phyloP scores from a whole-genome alignment of 805 yeast genomes.

The Limtongia smithiae region DNA sequence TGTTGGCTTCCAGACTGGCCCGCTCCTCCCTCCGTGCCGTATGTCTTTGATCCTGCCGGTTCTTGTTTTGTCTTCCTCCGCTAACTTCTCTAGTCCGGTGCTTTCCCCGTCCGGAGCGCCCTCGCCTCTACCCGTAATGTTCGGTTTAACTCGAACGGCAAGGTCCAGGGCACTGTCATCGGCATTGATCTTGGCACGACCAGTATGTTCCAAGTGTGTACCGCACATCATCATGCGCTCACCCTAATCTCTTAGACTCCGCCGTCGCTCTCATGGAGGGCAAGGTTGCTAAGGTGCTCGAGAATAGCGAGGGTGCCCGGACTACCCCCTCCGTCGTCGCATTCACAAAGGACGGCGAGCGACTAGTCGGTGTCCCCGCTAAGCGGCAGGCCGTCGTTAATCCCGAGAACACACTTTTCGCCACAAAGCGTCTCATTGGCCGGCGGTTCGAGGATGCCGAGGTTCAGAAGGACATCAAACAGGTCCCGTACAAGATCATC shows the following conservation, averaged over 20 bases:
- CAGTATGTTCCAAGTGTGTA: constrained; percentile 39
- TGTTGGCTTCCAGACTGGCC: too few species aligned
- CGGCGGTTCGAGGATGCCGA: constrained; percentile 85
- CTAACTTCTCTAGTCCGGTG: not conserved
- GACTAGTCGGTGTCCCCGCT: constrained; percentile 91
- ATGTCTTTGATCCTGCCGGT: not conserved
- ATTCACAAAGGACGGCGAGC: constrained; percentile 85
- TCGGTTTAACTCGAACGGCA: constrained; percentile 49
- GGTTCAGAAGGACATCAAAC: constrained; percentile 82
- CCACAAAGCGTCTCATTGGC: constrained; percentile 93
- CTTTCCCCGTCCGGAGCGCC: constrained; percentile 1
- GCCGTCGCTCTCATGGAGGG: constrained; percentile 82
- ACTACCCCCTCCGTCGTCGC: constrained; percentile 95
- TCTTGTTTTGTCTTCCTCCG: not conserved
- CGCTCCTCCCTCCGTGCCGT: too few species aligned
- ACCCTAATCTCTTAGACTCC: constrained; percentile 44
- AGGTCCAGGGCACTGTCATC: constrained; percentile 61
- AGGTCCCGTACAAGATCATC: constrained; percentile 87
- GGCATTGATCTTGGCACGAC: constrained; percentile 89
- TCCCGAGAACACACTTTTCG: constrained; percentile 89
- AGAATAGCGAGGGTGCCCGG: constrained; percentile 72
- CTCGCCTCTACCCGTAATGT: constrained; percentile 26
- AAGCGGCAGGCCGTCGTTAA: constrained; percentile 94
- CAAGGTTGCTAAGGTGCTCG: constrained; percentile 69
- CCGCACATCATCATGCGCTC: too few species aligned